Base-by-base conservation (phyloP, 2,329 filamentous ascomycete genomes). In the Endocalyx cinctus region DNA sequence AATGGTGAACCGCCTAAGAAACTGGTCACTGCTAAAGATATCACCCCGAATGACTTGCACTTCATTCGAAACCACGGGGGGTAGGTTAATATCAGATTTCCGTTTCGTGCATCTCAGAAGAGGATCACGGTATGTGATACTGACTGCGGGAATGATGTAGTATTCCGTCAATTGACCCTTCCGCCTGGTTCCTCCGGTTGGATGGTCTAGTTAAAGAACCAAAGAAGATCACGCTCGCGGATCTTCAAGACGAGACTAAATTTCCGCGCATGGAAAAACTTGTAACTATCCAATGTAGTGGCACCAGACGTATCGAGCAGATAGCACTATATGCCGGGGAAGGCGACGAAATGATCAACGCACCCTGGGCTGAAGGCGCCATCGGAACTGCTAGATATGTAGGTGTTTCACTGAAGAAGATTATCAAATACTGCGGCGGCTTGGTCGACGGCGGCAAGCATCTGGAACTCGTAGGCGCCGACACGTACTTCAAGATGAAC, bases 1-100 rank as follows among this genome's bases (percentile, higher is more conserved):
- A 81, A 81, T 66, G 77, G 76, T 1, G 77, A 82, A 40, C 70
- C 77, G 0, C 75, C 75, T 39, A 50, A 79, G 41, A 65, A 72
- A 2, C 62, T 83, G 0, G 68, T 79, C 1, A 68, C 70, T 1
- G 67, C 67, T 12, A 66, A 71, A 15, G 47, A 53, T 0, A 68
- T 85, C 25, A 87, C 82, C 0, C 62, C 69, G 0, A 87, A 84
- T 39, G 33, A 47, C 11, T 33, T 50, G 5, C 74, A 79, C 43
- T 87, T 84, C 43, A 76, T 87, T 1, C 67, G 82, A 6, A 87
- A 87, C 38, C 82, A 87, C 41, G 81, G 82, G 8, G 81, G 82
- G 42, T n/a, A 34, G 40, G 39, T 35, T 12, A 7, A 8, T 16
- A 4, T 6, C 11, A 4, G 10, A 16, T n/a, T n/a, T n/a, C n/a